Conservation (phyloP, 352 stramenopile genomes). For the Pythium aphanidermatum region DNA sequence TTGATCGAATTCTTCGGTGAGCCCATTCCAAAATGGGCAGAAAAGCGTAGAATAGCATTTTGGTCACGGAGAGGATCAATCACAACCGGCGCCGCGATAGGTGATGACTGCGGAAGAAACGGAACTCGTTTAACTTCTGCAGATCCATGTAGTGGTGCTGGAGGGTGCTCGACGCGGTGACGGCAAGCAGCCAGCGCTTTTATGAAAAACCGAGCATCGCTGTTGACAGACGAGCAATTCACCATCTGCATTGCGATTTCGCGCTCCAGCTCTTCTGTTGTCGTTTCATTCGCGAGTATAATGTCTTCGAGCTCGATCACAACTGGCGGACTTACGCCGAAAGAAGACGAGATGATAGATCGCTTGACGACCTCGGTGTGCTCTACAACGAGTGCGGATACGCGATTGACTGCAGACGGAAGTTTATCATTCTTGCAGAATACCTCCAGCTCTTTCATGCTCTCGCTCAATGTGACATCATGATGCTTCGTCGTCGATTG, state of each 20-base stretch:
- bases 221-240: conserved; percentile 23
- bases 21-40: conserved; percentile 26
- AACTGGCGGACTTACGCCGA: conserved; percentile 32
- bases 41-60: conserved; percentile 42
- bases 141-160: background rate
- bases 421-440: conserved; percentile 31
- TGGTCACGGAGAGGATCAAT: conserved; percentile 41
- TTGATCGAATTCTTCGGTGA: conserved; percentile 24
- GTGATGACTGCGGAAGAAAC: conserved; percentile 28
- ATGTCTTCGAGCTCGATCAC: conserved; percentile 40
- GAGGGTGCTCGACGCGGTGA: conserved; percentile 23
- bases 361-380: conserved; percentile 38
- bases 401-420: conserved; percentile 25
- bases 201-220: conserved; percentile 33
- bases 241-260: conserved; percentile 42
- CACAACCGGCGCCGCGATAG: conserved; percentile 32
- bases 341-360: conserved; percentile 33
- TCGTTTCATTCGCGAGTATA: conserved; percentile 33
- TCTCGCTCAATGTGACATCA: conserved; percentile 30
- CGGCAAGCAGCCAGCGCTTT: conserved; percentile 39
- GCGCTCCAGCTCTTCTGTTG: conserved; percentile 36
- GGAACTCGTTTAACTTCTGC: conserved; percentile 19
- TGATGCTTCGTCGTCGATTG: conserved; percentile 14
- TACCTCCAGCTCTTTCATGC: conserved; percentile 39
- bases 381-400: conserved; percentile 43